Conservation (phyloP, 768 basidiomycete genomes). For the Lepiota brunneoincarnata region DNA sequence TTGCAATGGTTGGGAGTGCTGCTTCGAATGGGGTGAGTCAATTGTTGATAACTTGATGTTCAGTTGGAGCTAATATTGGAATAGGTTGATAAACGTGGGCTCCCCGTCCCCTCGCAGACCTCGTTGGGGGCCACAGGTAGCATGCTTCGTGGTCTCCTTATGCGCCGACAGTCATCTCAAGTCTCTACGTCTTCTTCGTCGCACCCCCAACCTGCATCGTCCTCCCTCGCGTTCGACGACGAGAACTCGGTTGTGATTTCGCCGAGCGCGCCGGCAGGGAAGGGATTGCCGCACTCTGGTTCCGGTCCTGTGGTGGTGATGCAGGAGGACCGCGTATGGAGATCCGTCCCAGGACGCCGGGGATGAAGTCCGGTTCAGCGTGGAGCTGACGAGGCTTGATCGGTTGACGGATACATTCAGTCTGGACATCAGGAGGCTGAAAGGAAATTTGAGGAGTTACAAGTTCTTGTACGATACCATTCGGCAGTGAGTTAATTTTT, state of each 20-base stretch:
- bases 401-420: constrained; percentile 88
- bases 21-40: constrained; percentile 81
- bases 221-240: constrained; percentile 46
- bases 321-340: constrained; percentile 71
- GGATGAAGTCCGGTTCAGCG: constrained; percentile 95
- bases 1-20: constrained; percentile 77
- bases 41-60: constrained; percentile 13
- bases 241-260: constrained; percentile 40
- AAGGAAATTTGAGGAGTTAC: constrained; percentile 91
- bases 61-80: constrained; percentile 12
- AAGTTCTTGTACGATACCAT: constrained; percentile 88
- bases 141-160: constrained; percentile 84
- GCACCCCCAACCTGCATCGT: constrained; percentile 4
- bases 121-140: constrained; percentile 67
- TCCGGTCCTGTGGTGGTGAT: constrained; percentile 20
- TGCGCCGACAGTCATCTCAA: constrained; percentile 90
- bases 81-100: constrained; percentile 86
- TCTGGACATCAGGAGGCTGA: constrained; percentile 88
- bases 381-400: constrained; percentile 90
- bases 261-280: not conserved
- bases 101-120: constrained; percentile 79
- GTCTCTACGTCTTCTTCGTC: constrained; percentile 48
- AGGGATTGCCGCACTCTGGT: not conserved
- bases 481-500: constrained; percentile 63
- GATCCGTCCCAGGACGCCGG: constrained; percentile 79